A percentile compares a stretch with the other conserved stretches of the same genome.
These are phyloP conservation scores for Penicillium verhagenii DNA, from an alignment of 495 filamentous ascomycete species.

Conservation along the genomic window DNA sequence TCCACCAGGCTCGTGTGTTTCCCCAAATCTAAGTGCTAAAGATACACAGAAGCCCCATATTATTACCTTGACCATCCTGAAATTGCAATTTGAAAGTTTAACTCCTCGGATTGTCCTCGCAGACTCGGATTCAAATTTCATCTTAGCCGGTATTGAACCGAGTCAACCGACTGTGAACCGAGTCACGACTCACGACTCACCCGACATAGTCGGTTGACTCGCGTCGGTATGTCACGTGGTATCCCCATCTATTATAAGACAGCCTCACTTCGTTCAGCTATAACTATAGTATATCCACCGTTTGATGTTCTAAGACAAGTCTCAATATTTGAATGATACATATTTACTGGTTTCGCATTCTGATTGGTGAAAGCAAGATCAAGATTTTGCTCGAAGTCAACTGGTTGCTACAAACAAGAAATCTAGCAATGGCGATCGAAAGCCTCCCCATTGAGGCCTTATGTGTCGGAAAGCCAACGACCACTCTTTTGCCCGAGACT, in stretches of 20 bases:
- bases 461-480: not conserved
- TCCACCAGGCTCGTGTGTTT: no score
- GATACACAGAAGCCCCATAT: no score
- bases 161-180: not conserved
- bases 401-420: no score
- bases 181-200: no score
- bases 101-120: not conserved
- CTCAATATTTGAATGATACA: not conserved
- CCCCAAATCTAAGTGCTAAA: no score
- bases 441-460: not conserved
- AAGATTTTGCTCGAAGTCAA: no score
- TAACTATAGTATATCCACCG: no score
- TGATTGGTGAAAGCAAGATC: no score
- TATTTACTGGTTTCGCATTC: no score
- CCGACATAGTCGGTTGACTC: no score
- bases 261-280: no score
- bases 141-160: not conserved
- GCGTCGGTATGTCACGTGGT: not conserved
- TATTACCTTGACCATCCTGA: no score
- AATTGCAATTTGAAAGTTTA: not conserved
- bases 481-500: conserved; percentile 5
- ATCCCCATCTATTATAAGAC: not conserved
- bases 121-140: not conserved
- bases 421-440: not conserved
- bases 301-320: not conserved